Conservation (phyloP, 2,329 filamentous ascomycete species). For the Mycosphaerella sp. region DNA sequence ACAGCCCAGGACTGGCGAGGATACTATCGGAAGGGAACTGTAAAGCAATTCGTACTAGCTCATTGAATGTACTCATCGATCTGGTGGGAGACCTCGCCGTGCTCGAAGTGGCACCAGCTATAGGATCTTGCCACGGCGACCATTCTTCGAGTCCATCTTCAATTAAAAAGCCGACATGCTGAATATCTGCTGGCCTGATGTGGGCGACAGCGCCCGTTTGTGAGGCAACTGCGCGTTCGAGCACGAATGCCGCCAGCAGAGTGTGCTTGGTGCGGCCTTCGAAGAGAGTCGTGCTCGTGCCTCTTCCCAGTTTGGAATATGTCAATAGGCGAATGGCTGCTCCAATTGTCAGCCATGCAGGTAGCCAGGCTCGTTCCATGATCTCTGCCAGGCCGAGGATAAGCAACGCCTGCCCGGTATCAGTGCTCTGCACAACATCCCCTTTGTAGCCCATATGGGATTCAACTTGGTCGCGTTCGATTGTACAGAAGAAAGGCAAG, state of each 20-base stretch:
- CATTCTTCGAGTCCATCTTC: conserved; percentile 68
- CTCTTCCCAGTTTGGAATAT: conserved; percentile 31
- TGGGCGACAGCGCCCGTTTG: conserved; percentile 48
- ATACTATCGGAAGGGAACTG: neutral
- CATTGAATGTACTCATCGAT: conserved; percentile 49
- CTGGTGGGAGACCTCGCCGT: conserved; percentile 36
- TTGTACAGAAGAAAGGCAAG: neutral
- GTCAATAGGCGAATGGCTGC: conserved; percentile 52
- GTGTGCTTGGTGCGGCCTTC: conserved; percentile 37
- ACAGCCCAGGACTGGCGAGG: neutral
- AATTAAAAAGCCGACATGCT: conserved; percentile 46
- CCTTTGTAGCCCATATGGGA: too few species aligned
- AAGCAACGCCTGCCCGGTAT: conserved; percentile 39
- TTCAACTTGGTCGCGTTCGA: too few species aligned
- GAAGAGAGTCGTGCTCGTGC: conserved; percentile 10
- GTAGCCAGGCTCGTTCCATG: conserved; percentile 49
- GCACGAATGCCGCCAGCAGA: conserved; percentile 54
- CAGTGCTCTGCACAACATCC: conserved; percentile 18
- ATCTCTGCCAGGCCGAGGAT: conserved; percentile 57
- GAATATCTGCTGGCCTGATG: conserved; percentile 45
- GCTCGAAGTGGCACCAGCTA: conserved; percentile 7
- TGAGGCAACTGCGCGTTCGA: conserved; percentile 55
- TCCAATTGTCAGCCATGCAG: conserved; percentile 61
- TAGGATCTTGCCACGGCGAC: conserved; percentile 59
- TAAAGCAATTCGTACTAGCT: conserved; percentile 35